A percentile compares a stretch with the other conserved stretches of the same genome.
Evolutionary conservation across 345 rosid genomes (phyloP).

Genomic region (Eucalyptus erythrocorys): DNA sequence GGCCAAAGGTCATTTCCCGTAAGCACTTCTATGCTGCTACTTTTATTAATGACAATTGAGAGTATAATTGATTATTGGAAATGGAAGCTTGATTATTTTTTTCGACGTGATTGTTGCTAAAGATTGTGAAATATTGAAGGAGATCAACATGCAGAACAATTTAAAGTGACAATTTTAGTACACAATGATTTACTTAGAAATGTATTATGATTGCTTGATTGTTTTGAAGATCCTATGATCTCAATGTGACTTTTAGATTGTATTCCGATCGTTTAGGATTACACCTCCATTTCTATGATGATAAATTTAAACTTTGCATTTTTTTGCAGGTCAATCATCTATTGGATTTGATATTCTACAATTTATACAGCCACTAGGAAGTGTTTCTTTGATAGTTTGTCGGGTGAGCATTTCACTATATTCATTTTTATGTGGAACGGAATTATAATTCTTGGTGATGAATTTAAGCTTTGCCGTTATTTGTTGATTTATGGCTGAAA

Average conservation of each 20-base stretch:
- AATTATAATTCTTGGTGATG: neutral
- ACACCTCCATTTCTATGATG: neutral
- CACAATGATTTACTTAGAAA: too few relatives aligned
- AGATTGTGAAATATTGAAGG: too few relatives aligned
- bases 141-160: too few relatives aligned
- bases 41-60: neutral
- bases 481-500: neutral
- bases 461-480: neutral
- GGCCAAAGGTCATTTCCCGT: too few relatives aligned
- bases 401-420: conserved; percentile 27
- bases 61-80: neutral
- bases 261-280: neutral
- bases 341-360: conserved; percentile 13
- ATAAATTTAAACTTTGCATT: neutral
- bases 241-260: neutral
- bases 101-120: too few relatives aligned
- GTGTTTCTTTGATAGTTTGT: conserved; percentile 82
- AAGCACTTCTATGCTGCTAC: too few relatives aligned
- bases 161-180: too few relatives aligned
- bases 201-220: too few relatives aligned
- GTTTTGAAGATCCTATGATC: too few relatives aligned
- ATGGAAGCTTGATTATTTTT: neutral
- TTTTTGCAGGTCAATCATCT: conserved; percentile 39
- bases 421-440: neutral
- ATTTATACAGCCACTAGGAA: conserved; percentile 16